A percentile compares a stretch with the other conserved stretches of the same genome.
phyloP scores from a whole-genome alignment of 2,329 filamentous ascomycete species.

The Curvularia sp. region DNA sequence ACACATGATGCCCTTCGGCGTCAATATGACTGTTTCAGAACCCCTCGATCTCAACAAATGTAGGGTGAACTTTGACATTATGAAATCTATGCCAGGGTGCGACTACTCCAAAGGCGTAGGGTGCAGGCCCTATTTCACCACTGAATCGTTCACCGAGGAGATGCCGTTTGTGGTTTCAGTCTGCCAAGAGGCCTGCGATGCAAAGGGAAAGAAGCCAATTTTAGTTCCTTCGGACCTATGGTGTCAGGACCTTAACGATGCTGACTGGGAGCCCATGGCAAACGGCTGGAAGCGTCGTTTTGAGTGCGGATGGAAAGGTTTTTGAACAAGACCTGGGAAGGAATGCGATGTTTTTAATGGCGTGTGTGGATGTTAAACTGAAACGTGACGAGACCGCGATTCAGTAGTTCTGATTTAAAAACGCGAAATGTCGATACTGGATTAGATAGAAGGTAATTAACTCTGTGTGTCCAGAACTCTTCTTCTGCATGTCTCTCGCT shows the following conservation, averaged over 20 bases:
- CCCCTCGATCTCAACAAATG: slow-evolving; percentile 5
- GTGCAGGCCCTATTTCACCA: slow-evolving; percentile 17
- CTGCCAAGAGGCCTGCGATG: slow-evolving; percentile 4
- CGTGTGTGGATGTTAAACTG: not conserved
- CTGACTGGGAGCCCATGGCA: slow-evolving; percentile 7
- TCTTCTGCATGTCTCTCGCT: not conserved
- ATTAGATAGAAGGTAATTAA: not conserved
- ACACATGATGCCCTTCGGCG: slow-evolving; percentile 19
- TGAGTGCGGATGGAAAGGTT: slow-evolving; percentile 16
- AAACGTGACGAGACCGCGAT: not conserved
- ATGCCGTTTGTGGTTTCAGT: slow-evolving; percentile 11
- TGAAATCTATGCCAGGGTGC: slow-evolving; percentile 14
- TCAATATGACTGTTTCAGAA: slow-evolving; percentile 8
- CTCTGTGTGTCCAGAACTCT: not conserved
- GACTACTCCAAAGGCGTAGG: not conserved
- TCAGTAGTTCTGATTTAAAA: not conserved
- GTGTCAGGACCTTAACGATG: slow-evolving; percentile 19
- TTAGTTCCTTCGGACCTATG: slow-evolving; percentile 9
- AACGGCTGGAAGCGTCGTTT: slow-evolving; percentile 15
- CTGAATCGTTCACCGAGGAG: slow-evolving; percentile 17
- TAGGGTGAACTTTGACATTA: slow-evolving; percentile 15
- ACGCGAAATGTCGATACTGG: not conserved
- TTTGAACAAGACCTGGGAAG: not conserved
- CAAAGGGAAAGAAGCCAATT: not conserved
- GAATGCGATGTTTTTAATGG: not conserved